A percentile compares a stretch with the other conserved stretches of the same genome.
These are phyloP conservation scores for Arthrocladium fulminans DNA, from an alignment of 2,329 filamentous ascomycete species.

Conservation along the genomic window DNA sequence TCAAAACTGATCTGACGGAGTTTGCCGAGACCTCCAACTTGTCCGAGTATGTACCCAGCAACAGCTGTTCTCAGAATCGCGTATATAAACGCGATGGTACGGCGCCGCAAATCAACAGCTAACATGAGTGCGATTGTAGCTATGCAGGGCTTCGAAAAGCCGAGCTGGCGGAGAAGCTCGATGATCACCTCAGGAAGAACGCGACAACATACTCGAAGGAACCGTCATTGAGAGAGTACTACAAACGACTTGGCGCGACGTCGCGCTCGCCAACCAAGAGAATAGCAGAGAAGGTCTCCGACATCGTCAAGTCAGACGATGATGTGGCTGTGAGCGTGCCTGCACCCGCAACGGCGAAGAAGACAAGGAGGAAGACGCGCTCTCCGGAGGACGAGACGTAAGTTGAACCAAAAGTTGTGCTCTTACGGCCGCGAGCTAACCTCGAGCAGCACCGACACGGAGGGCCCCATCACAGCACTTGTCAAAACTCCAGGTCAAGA, in stretches of 20 bases:
- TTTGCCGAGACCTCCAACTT: conserved; percentile 51
- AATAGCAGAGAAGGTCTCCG: conserved; percentile 28
- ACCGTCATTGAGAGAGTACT: conserved; percentile 64
- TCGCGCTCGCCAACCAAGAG: conserved; percentile 49
- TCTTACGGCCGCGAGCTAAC: neutral
- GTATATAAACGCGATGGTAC: conserved; percentile 12
- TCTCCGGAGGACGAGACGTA: conserved; percentile 26
- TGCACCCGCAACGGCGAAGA: conserved; percentile 27
- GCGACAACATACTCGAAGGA: conserved; percentile 55
- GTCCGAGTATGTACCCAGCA: conserved; percentile 55
- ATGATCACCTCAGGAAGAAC: conserved; percentile 64
- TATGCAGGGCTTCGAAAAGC: conserved; percentile 54
- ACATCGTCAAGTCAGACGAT: conserved; percentile 30
- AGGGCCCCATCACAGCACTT: conserved; percentile 13
- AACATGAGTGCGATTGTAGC: conserved; percentile 19
- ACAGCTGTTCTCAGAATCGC: neutral
- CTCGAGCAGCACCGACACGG: conserved; percentile 15
- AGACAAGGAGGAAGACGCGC: conserved; percentile 23
- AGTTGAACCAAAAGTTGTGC: conserved; percentile 28
- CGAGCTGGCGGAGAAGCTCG: conserved; percentile 67
- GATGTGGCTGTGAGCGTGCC: conserved; percentile 27
- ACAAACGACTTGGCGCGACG: conserved; percentile 52
- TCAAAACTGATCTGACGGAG: conserved; percentile 69
- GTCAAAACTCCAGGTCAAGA: conserved; percentile 31
- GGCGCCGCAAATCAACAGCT: conserved; percentile 15